Evolutionary conservation across 2,329 filamentous ascomycete genomes (phyloP).

Genomic region (Mycosphaerella sp.): DNA sequence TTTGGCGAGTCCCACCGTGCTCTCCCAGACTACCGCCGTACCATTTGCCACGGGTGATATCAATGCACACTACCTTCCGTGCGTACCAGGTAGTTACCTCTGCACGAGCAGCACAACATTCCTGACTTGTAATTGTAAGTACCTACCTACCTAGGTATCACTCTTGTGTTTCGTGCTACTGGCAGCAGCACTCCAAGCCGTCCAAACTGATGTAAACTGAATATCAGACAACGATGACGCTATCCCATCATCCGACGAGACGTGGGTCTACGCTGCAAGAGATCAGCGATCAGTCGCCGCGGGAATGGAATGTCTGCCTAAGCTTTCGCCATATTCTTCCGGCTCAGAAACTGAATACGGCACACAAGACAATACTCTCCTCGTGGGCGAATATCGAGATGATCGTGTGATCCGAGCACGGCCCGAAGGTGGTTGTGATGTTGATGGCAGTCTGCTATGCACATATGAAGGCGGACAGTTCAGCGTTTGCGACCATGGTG

Average conservation of each 20-base stretch:
- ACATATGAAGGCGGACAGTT: slow-evolving; percentile 26
- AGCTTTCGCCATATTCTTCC: slow-evolving; percentile 25
- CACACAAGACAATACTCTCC: slow-evolving; percentile 25
- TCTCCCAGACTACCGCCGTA: slow-evolving; percentile 10
- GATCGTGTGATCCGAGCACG: slow-evolving; percentile 30
- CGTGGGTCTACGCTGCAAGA: slow-evolving; percentile 30
- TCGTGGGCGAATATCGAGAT: slow-evolving; percentile 29
- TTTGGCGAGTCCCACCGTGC: slow-evolving; percentile 1
- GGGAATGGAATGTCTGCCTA: slow-evolving; percentile 36
- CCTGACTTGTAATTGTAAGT: slow-evolving; percentile 34
- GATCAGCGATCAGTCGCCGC: slow-evolving; percentile 29
- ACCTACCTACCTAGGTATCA: neutral
- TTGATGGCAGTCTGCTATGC: slow-evolving; percentile 27
- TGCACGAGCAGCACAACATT: slow-evolving; percentile 34
- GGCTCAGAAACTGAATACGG: slow-evolving; percentile 15
- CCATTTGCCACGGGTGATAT: slow-evolving; percentile 29
- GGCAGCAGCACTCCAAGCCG: neutral
- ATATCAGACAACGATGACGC: slow-evolving; percentile 31
- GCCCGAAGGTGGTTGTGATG: slow-evolving; percentile 27
- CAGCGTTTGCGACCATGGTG: slow-evolving; percentile 30
- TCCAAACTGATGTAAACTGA: slow-evolving; percentile 22
- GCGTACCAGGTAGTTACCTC: slow-evolving; percentile 37
- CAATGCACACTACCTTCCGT: slow-evolving; percentile 31
- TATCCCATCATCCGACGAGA: slow-evolving; percentile 9
- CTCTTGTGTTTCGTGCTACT: neutral